Base-by-base conservation (phyloP, 179 eudicot species). In the Silene noctiflora region DNA sequence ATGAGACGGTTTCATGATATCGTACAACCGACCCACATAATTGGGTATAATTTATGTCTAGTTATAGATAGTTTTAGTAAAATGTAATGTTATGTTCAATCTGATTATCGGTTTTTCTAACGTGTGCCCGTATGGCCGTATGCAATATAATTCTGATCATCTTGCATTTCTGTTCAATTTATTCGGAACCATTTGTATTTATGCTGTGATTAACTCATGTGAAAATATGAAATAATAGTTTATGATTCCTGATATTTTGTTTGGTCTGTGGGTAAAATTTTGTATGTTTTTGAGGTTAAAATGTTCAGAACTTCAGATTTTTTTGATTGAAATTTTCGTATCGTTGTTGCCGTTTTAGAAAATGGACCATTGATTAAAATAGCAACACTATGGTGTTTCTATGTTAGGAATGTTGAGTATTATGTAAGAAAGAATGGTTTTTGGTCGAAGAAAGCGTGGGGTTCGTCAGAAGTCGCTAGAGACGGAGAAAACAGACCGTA, bases 401-500 rank as follows among this genome's bases (percentile, higher is more conserved):
- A 21, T 76, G 1, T 21, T 63, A 59, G 75, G 39, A 31, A 8
- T 25, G 53, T 29, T 68, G 63, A 29, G 21, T 60, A 25, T 58
- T 73, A 17, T 55, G 11, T 73, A 19, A 5, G 59, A 22, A 67
- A 24, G 42, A 42, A 76, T 76, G 77, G 80, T 33, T 67, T 21
- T 24, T 2, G 59, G 55, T 46, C 56, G 21, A 21, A 76, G 33
- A 25, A 81, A 46, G 20, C 51, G 14, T 25, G 71, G 4, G 31
- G 29, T 25, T 59, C 17, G 25, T 76, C 66, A 11, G 21, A 77
- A 67, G 33, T 19, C 20, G 24, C 10, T 6, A 14, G 39, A 25
- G 3, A 17, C 67, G 1, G 69, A 71, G 59, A 56, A 22, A 58
- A 19, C n/a, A 67, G 83, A 81, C 73, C 62, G 22, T 11, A 73